A percentile compares a stretch with the other conserved stretches of the same genome.
Evolutionary conservation across 176 grass and related monocot species (phyloP).

Genomic region (Cenchrus fungigraminus): DNA sequence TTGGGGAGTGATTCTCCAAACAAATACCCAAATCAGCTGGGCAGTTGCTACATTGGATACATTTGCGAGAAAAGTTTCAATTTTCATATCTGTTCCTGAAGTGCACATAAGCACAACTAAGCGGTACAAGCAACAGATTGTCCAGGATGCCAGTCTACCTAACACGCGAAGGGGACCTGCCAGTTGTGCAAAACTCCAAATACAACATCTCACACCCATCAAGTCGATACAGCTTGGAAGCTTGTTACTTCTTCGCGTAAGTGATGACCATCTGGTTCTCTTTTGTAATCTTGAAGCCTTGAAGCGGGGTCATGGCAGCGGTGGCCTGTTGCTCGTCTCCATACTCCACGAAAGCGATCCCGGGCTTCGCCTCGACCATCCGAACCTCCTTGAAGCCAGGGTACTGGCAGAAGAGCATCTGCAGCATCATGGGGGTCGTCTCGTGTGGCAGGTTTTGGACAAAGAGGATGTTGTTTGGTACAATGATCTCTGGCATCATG

Average conservation of each 20-base stretch:
- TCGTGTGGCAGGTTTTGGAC: constrained; percentile 93
- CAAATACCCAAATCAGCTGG: too few species aligned
- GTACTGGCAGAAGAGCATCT: constrained; percentile 97
- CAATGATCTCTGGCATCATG: constrained; percentile 76
- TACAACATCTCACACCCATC: constrained; percentile 39
- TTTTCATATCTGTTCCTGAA: constrained; percentile 21
- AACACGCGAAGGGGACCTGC: constrained; percentile 19
- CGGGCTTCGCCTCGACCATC: constrained; percentile 87
- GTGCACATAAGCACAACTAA: neutral
- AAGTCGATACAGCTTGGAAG: constrained; percentile 19
- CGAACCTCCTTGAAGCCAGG: constrained; percentile 93
- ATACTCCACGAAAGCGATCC: constrained; percentile 95
- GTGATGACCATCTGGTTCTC: constrained; percentile 86
- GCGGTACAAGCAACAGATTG: neutral
- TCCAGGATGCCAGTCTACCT: constrained; percentile 38
- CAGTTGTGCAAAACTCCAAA: constrained; percentile 6
- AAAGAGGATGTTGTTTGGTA: constrained; percentile 92
- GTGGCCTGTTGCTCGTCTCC: constrained; percentile 76
- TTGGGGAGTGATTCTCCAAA: too few species aligned
- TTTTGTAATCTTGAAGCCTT: constrained; percentile 77
- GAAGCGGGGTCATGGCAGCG: constrained; percentile 69
- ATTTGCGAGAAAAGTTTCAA: neutral
- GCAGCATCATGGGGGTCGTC: constrained; percentile 73
- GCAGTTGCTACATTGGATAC: too few species aligned
- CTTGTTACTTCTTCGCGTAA: constrained; percentile 79